A percentile compares a stretch with the other conserved stretches of the same genome.
Conservation (phyloP, 805 yeast genomes). For the Ogataea philodendri region DNA sequence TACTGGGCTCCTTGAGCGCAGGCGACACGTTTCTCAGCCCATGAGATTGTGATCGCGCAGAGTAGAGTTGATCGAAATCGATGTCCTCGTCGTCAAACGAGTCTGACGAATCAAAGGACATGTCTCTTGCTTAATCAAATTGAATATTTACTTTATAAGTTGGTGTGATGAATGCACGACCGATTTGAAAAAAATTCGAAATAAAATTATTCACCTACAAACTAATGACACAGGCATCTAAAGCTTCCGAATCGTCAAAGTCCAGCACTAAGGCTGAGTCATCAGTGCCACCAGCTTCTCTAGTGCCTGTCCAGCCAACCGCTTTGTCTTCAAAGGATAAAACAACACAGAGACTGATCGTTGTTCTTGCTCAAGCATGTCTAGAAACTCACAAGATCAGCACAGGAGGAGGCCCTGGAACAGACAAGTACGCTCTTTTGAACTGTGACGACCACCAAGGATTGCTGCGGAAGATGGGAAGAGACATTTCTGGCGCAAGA, state of each 20-base stretch:
- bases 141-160: constrained; percentile 1
- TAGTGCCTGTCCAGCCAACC: constrained; percentile 85
- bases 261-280: constrained; percentile 25
- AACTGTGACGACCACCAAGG: constrained; percentile 99
- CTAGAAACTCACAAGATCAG: constrained; percentile 91
- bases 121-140: constrained; percentile 2
- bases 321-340: constrained; percentile 83
- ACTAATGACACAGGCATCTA: constrained; percentile 8
- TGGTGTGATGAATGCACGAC: constrained; percentile 11
- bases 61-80: constrained; percentile 27
- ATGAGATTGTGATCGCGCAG: constrained; percentile 13
- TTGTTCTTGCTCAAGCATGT: constrained; percentile 95
- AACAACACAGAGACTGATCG: constrained; percentile 80
- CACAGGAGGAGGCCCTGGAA: constrained; percentile 65
- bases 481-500: constrained; percentile 96
- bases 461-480: constrained; percentile 87
- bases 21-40: neutral
- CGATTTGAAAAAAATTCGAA: constrained; percentile 6
- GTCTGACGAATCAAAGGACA: constrained; percentile 25
- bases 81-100: constrained; percentile 35
- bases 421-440: constrained; percentile 88
- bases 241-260: constrained; percentile 33
- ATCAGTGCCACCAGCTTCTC: constrained; percentile 52
- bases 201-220: constrained; percentile 5
- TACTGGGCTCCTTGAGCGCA: constrained; percentile 2